A percentile compares a stretch with the other conserved stretches of the same genome.
Conservation (phyloP, 768 basidiomycete species). For the Favolaschia claudopus region DNA sequence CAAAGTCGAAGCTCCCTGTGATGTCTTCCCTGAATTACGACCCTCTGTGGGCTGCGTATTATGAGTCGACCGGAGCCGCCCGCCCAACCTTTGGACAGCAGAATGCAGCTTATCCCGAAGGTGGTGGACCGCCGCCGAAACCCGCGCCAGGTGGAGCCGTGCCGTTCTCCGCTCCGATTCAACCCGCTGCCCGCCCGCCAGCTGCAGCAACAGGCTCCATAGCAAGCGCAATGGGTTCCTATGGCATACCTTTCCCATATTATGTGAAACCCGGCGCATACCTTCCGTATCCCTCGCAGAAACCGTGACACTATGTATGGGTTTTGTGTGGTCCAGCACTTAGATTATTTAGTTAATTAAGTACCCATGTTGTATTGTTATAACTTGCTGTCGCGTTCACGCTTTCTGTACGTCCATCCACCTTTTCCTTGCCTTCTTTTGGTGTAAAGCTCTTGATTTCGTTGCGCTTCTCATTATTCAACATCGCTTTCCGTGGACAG, state of each 20-base stretch:
- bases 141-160: slow-evolving; percentile 1
- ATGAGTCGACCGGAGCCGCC: background rate
- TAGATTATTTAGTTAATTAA: no score
- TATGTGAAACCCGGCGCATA: no score
- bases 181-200: slow-evolving; percentile 2
- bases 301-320: slow-evolving; percentile 15
- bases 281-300: slow-evolving; percentile 12
- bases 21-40: slow-evolving; percentile 18
- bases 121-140: background rate
- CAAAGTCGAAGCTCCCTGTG: background rate
- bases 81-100: background rate
- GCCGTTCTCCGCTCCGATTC: slow-evolving; percentile 1
- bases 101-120: background rate
- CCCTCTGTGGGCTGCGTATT: slow-evolving; percentile 10
- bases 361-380: no score
- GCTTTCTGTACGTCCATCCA: no score
- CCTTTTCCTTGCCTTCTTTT: no score
- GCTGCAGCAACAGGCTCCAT: background rate
- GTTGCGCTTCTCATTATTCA: no score
- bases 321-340: no score
- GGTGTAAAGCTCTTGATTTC: no score
- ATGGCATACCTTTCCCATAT: slow-evolving; percentile 11
- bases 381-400: no score
- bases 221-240: background rate
- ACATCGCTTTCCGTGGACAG: no score